phyloP scores from a whole-genome alignment of 2,329 filamentous ascomycete genomes.

The Talaromyces funiculosus region DNA sequence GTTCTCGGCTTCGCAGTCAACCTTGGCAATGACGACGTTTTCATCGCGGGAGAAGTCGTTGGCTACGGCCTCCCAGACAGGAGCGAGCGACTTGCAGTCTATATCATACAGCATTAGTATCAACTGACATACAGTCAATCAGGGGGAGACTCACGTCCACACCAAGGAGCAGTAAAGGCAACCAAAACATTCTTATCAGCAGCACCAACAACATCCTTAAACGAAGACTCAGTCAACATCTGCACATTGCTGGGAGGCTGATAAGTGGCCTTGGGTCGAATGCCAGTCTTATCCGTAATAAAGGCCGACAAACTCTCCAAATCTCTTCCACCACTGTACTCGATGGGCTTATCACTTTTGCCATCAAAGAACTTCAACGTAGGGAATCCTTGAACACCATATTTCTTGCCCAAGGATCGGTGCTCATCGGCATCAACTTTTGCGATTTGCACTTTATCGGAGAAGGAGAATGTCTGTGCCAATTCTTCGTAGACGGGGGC shows the following conservation, averaged over 20 bases:
- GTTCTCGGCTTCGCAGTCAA: conserved; percentile 85
- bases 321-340: conserved; percentile 84
- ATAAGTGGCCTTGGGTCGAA: conserved; percentile 63
- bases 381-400: conserved; percentile 88
- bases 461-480: conserved; percentile 63
- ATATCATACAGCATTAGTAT: conserved; percentile 8
- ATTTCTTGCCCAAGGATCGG: conserved; percentile 75
- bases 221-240: conserved; percentile 73
- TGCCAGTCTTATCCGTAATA: conserved; percentile 78
- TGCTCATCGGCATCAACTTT: conserved; percentile 95
- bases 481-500: conserved; percentile 94
- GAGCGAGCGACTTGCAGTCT: conserved; percentile 97
- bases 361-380: conserved; percentile 98
- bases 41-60: conserved; percentile 72
- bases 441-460: conserved; percentile 76
- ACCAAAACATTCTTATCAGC: conserved; percentile 85
- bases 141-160: conserved; percentile 67
- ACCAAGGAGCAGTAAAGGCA: conserved; percentile 97
- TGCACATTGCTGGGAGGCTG: conserved; percentile 67
- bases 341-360: conserved; percentile 75
- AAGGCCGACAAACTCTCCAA: conserved; percentile 77
- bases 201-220: conserved; percentile 69
- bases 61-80: conserved; percentile 82
- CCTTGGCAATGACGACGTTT: conserved; percentile 82
- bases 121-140: neutral